Evolutionary conservation across 176 grass and related monocot genomes (phyloP), one percentile per base, ranked within the genome.

Genomic region (Ensete glaucum): DNA sequence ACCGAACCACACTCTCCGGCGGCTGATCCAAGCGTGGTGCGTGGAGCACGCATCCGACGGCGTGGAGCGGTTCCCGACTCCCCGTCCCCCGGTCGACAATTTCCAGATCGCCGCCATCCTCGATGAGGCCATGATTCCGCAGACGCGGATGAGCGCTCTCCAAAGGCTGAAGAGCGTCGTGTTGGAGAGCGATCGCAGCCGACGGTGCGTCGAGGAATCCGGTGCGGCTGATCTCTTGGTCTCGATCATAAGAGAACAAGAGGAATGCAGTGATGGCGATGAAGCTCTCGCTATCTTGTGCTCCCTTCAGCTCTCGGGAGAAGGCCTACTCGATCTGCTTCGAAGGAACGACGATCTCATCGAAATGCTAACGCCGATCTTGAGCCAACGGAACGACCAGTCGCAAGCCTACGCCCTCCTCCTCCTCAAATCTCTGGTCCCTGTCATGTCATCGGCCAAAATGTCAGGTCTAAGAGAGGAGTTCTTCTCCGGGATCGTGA

Each of bases 1-100:
- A 15, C 96, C 96, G 0, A 99, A 99, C 91, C 91, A 99, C 86
- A 99, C 88, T 54, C 84, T 99, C 26, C 91, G 86, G 2, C 84
- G 96, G 3, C 84, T 99, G 64, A 99, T 95, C 76, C 96, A 95
- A 68, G 72, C 84, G 0, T 99, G 96, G 96, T 99, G 84, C 85
- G 82, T 81, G 3, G 67, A 73, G 6, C 83, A 97, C 81, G 88
- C 88, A 21, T 78, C 67, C 12, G 14, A 68, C 5, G 72, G 63
- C 66, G 82, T 91, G 83, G 90, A 98, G 80, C 73, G 86, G 0
- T 83, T 91, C 80, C 90, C 95, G 7, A 91, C 91, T 52, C 90
- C 83, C 2, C 88, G 87, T 63, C 76, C 82, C 12, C 87, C 86
- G 1, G 79, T 89, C 69, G 87, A 82, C 69, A 72, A 76, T 29